Conservation (phyloP, 345 rosid species). For the Ailanthus altissimus region DNA sequence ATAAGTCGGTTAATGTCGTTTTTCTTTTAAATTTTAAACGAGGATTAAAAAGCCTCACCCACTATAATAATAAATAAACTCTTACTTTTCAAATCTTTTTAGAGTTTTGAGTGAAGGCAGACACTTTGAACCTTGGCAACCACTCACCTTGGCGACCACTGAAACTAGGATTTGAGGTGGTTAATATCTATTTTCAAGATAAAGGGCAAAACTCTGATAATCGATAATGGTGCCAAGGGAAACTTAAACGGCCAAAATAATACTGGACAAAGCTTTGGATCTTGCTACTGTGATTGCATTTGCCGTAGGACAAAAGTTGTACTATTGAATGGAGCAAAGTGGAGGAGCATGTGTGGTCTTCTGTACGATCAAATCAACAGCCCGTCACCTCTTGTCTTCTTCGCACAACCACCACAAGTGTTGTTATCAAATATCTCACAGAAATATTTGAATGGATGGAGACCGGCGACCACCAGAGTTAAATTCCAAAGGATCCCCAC, state of each 20-base stretch:
- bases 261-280: neutral
- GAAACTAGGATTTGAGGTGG: no score
- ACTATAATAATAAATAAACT: no score
- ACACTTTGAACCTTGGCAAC: no score
- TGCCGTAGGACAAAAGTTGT: slow-evolving; percentile 1
- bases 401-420: slow-evolving; percentile 23
- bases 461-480: slow-evolving; percentile 10
- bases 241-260: neutral
- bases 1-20: no score
- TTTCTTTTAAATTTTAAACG: no score
- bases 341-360: slow-evolving; percentile 4
- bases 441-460: neutral
- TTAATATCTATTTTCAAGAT: no score
- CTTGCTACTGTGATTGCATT: neutral
- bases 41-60: no score
- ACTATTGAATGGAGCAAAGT: neutral
- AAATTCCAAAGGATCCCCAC: slow-evolving; percentile 26
- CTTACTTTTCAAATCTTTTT: no score
- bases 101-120: no score
- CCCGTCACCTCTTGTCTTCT: neutral
- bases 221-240: no score
- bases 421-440: slow-evolving; percentile 30
- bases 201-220: no score
- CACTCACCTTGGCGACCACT: no score
- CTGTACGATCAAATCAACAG: slow-evolving; percentile 10